Evolutionary conservation across 2,329 filamentous ascomycete genomes (phyloP).

Genomic region (Curvularia lunata): DNA sequence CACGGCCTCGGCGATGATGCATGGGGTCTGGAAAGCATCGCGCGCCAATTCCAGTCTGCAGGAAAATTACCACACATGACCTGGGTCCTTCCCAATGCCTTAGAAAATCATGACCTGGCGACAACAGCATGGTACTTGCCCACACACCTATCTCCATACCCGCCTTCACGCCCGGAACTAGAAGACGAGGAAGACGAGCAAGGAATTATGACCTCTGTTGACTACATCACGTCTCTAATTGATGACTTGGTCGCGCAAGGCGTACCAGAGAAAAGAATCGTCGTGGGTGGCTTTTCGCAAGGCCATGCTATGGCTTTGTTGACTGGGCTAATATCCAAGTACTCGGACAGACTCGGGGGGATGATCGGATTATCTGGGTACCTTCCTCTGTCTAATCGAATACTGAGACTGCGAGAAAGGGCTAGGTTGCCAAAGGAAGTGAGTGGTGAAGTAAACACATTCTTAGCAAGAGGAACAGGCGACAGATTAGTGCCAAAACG

Average conservation of each 20-base stretch:
- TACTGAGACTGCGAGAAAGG: conserved; percentile 49
- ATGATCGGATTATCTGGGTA: conserved; percentile 57
- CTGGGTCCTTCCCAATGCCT: conserved; percentile 60
- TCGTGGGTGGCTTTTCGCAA: conserved; percentile 58
- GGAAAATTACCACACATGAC: conserved; percentile 57
- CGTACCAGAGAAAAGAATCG: conserved; percentile 52
- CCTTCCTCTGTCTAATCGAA: conserved; percentile 51
- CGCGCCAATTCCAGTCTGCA: conserved; percentile 57
- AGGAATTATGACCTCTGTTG: conserved; percentile 50
- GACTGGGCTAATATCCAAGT: conserved; percentile 51
- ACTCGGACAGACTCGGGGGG: conserved; percentile 51
- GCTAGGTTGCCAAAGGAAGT: conserved; percentile 44
- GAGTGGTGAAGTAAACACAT: conserved; percentile 50
- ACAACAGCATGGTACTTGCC: conserved; percentile 58
- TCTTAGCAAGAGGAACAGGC: conserved; percentile 55
- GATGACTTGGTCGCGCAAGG: conserved; percentile 52
- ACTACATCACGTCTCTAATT: conserved; percentile 53
- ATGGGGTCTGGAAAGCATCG: conserved; percentile 53
- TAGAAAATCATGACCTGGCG: conserved; percentile 54
- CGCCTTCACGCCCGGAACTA: conserved; percentile 51
- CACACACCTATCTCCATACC: conserved; percentile 50
- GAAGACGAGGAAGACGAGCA: conserved; percentile 56
- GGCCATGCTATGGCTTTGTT: conserved; percentile 56
- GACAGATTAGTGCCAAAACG: conserved; percentile 57
- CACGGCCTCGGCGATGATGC: conserved; percentile 58